phyloP scores from a whole-genome alignment of 2,329 filamentous ascomycete species.

The Scytalidium lignicola region DNA sequence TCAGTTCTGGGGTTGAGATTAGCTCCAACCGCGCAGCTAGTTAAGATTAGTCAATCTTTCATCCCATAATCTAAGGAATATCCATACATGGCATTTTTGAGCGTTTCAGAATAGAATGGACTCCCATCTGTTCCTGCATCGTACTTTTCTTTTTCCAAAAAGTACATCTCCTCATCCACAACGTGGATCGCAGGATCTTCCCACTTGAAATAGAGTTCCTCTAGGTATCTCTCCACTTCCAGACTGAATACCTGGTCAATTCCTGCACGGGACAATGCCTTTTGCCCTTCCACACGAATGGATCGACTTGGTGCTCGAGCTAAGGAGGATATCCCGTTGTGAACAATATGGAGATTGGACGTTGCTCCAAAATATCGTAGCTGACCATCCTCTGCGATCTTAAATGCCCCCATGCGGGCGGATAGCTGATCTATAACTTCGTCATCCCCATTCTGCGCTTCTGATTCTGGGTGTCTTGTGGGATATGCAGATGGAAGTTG shows the following conservation, averaged over 20 bases:
- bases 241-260: slow-evolving; percentile 1
- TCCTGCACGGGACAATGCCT: slow-evolving; percentile 4
- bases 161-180: slow-evolving; percentile 9
- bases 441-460: slow-evolving; percentile 2
- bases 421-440: slow-evolving; percentile 5
- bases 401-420: slow-evolving; percentile 7
- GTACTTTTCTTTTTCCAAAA: slow-evolving; percentile 1
- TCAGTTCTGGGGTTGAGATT: slow-evolving; percentile 31
- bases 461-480: neutral
- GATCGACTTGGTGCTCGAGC: neutral
- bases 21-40: slow-evolving; percentile 28
- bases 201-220: slow-evolving; percentile 10
- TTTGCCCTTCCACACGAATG: slow-evolving; percentile 5
- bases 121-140: slow-evolving; percentile 2
- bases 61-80: neutral
- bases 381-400: slow-evolving; percentile 12
- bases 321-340: slow-evolving; percentile 5
- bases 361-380: slow-evolving; percentile 12
- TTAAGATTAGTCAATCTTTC: neutral
- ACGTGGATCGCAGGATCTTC: slow-evolving; percentile 8
- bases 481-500: neutral
- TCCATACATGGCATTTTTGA: slow-evolving; percentile 10
- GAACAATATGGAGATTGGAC: slow-evolving; percentile 9
- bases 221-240: slow-evolving; percentile 4
- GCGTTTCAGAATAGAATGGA: slow-evolving; percentile 5